These are phyloP conservation scores for Pulveroboletus sp. DNA, from an alignment of 768 basidiomycete genomes.

Conservation along the genomic window DNA sequence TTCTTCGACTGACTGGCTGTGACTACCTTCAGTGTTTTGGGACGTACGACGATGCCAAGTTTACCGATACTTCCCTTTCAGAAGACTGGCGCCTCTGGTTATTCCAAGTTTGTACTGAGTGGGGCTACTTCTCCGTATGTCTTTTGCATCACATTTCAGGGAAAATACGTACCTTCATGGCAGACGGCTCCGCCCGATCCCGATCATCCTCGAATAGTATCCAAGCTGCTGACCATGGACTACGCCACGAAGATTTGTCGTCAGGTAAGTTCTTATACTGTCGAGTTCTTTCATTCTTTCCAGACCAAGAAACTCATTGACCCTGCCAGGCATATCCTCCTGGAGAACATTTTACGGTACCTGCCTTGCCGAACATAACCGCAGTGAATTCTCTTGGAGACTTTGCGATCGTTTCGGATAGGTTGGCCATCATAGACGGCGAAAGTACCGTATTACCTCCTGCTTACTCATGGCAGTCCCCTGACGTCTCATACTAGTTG, in stretches of 20 bases:
- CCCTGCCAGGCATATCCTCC: slow-evolving; percentile 65
- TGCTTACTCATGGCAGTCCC: neutral
- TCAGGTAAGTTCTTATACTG: slow-evolving; percentile 39
- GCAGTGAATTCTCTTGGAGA: slow-evolving; percentile 83
- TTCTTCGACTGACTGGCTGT: neutral
- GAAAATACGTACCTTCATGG: neutral
- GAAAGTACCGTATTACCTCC: slow-evolving; percentile 46
- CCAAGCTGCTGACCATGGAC: slow-evolving; percentile 67
- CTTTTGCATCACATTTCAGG: neutral
- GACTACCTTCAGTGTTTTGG: slow-evolving; percentile 70
- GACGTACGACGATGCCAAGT: slow-evolving; percentile 67
- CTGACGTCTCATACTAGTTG: slow-evolving; percentile 48
- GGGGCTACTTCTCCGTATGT: slow-evolving; percentile 88
- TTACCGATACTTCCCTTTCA: slow-evolving; percentile 54
- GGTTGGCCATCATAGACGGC: slow-evolving; percentile 85
- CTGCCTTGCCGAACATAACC: slow-evolving; percentile 71
- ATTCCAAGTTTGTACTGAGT: slow-evolving; percentile 92
- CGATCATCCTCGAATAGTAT: slow-evolving; percentile 71
- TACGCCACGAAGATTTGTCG: slow-evolving; percentile 66
- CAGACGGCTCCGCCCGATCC: slow-evolving; percentile 75
- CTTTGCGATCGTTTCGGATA: slow-evolving; percentile 74
- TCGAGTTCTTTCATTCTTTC: neutral
- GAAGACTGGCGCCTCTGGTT: slow-evolving; percentile 84
- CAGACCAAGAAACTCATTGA: neutral
- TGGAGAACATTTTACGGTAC: slow-evolving; percentile 71